These are phyloP conservation scores for Silybum marianum DNA, from an alignment of 129 eudicot genomes.

Conservation along the genomic window DNA sequence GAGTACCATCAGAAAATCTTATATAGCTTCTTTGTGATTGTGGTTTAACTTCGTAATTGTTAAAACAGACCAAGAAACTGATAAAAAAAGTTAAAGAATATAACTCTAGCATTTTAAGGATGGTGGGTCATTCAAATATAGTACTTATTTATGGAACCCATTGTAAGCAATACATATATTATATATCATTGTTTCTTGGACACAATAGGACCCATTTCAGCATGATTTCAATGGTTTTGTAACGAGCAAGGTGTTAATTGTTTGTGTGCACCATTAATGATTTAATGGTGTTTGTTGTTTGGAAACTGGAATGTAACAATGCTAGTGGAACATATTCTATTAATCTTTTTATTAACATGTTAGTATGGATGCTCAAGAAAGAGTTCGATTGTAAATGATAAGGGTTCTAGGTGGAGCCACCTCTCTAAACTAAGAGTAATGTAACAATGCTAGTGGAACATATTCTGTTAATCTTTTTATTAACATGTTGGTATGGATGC, in stretches of 20 bases:
- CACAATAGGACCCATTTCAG: neutral
- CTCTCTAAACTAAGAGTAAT: neutral
- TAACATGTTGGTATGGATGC: neutral
- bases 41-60: neutral
- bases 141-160: neutral
- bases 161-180: neutral
- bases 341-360: neutral
- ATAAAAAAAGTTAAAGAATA: too few relatives aligned
- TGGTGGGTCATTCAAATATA: neutral
- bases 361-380: neutral
- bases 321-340: neutral
- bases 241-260: neutral
- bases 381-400: neutral
- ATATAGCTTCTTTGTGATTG: neutral
- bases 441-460: neutral
- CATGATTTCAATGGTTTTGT: neutral
- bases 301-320: neutral
- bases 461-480: too few relatives aligned
- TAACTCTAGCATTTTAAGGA: neutral
- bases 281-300: neutral
- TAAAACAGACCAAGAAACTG: neutral
- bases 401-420: neutral
- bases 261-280: neutral
- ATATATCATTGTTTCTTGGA: neutral
- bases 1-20: neutral